These are phyloP conservation scores for Rubia tinctorum DNA, from an alignment of 305 asterid species.

Conservation along the genomic window DNA sequence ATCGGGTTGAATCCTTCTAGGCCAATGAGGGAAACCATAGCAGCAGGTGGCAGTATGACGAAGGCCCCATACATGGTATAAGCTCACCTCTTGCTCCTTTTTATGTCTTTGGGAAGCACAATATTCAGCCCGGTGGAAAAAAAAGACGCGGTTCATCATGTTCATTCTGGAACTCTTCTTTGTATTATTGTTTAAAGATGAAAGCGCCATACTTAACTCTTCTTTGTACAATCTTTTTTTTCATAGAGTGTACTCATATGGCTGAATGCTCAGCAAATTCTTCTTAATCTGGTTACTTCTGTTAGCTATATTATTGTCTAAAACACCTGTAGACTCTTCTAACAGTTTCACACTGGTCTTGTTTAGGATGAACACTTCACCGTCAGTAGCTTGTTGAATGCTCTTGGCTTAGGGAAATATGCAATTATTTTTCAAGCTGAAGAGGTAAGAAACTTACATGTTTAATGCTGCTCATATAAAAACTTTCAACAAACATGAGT, in stretches of 20 bases:
- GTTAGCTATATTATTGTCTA: background rate
- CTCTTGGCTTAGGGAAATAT: constrained; percentile 62
- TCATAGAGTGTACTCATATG: background rate
- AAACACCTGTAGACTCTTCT: background rate
- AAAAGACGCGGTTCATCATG: background rate
- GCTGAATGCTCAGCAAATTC: background rate
- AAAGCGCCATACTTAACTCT: background rate
- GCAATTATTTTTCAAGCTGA: constrained; percentile 62
- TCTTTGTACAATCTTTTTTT: background rate
- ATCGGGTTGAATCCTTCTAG: constrained; percentile 24
- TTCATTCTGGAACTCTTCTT: background rate
- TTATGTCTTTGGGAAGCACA: background rate
- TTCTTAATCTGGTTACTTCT: background rate
- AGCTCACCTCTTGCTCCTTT: constrained; percentile 6
- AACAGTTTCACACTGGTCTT: constrained; percentile 15
- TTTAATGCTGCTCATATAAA: background rate
- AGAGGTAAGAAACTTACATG: constrained; percentile 40
- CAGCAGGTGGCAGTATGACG: constrained; percentile 31
- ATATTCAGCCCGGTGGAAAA: background rate
- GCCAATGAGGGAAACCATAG: constrained; percentile 24
- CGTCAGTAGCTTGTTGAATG: constrained; percentile 43
- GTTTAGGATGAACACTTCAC: constrained; percentile 40
- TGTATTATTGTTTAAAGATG: background rate
- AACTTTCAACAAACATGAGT: background rate
- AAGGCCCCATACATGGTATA: constrained; percentile 31